Percentiles rank a stretch among this genome's conserved stretches.
Conservation (phyloP, 441 rosid genomes). For the Codiaeum variegatum region DNA sequence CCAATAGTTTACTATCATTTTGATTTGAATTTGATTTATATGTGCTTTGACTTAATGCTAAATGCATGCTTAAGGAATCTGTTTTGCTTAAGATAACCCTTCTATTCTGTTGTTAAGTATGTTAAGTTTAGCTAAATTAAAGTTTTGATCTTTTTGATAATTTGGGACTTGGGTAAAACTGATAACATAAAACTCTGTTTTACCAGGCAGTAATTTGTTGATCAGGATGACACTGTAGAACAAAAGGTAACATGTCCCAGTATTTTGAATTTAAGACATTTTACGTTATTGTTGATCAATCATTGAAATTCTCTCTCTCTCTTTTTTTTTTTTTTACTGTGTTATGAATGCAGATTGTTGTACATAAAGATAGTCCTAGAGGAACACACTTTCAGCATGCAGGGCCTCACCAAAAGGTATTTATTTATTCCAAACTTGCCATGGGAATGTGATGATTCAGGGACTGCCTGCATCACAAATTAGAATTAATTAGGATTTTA, state of each 20-base stretch:
- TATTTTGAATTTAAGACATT: background rate
- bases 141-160: background rate
- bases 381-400: conserved; percentile 88
- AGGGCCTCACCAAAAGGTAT: conserved; percentile 90
- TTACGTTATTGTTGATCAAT: background rate
- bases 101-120: conserved; percentile 84
- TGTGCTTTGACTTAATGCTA: background rate
- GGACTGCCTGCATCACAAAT: conserved; percentile 42
- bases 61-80: background rate
- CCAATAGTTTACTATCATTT: background rate
- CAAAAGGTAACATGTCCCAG: conserved; percentile 41
- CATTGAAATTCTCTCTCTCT: background rate
- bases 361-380: conserved; percentile 67
- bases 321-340: background rate
- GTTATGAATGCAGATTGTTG: conserved; percentile 45
- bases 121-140: conserved; percentile 17
- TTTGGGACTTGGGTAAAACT: background rate
- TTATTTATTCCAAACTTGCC: conserved; percentile 51
- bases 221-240: conserved; percentile 63
- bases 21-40: background rate
- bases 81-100: conserved; percentile 44
- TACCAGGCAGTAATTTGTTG: conserved; percentile 74
- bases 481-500: no score
- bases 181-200: background rate
- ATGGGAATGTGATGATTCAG: conserved; percentile 40